Conservation (phyloP, 345 rosid genomes). For the Euphorbia lathyris region DNA sequence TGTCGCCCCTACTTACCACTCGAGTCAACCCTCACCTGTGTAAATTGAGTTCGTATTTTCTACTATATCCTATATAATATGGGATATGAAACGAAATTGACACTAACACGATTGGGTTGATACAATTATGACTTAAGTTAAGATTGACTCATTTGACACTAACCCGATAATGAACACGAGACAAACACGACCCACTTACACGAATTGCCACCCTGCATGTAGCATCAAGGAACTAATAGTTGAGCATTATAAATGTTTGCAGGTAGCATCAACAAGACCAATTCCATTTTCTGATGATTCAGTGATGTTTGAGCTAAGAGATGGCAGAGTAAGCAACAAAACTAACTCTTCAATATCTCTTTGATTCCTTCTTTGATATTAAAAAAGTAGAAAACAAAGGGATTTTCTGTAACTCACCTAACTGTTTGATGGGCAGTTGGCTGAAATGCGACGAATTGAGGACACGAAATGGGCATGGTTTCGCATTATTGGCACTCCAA, state of each 20-base stretch:
- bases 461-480: conserved; percentile 54
- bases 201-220: too few relatives aligned
- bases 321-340: conserved; percentile 59
- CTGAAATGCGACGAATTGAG: conserved; percentile 43
- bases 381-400: neutral
- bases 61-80: too few relatives aligned
- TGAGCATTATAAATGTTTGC: conserved; percentile 17
- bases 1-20: too few relatives aligned
- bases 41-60: too few relatives aligned
- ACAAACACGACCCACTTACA: too few relatives aligned
- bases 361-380: too few relatives aligned
- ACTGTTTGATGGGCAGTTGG: conserved; percentile 41
- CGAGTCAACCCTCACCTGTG: too few relatives aligned
- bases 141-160: too few relatives aligned
- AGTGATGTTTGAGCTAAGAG: conserved; percentile 56
- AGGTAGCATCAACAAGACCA: conserved; percentile 64
- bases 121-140: too few relatives aligned
- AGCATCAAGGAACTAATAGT: conserved; percentile 7
- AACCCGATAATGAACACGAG: too few relatives aligned
- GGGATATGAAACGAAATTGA: too few relatives aligned
- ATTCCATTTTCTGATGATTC: conserved; percentile 56
- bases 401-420: conserved; percentile 13
- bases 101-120: too few relatives aligned
- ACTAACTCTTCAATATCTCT: neutral
- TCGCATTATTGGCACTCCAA: conserved; percentile 53